Evolutionary conservation across 495 filamentous ascomycete genomes (phyloP).

Genomic region (Letharia lupina): DNA sequence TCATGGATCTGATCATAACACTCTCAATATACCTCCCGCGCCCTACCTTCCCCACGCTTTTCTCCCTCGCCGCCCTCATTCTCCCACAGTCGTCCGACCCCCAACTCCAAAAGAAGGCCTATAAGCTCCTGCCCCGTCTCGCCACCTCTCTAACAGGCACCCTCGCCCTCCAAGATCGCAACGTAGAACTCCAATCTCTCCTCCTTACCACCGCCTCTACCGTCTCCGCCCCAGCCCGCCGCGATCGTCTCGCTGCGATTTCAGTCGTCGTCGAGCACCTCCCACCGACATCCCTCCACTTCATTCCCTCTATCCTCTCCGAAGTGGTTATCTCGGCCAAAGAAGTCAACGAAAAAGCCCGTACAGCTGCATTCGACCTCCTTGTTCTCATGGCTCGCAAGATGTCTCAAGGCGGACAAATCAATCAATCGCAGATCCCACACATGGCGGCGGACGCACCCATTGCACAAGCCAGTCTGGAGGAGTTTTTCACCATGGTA

Average conservation of each 20-base stretch:
- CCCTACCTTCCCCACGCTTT: conserved; percentile 69
- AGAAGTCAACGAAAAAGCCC: conserved; percentile 90
- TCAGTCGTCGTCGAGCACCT: conserved; percentile 67
- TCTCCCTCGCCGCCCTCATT: conserved; percentile 71
- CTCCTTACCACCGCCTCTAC: conserved; percentile 70
- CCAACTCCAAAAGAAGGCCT: conserved; percentile 98
- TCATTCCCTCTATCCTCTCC: conserved; percentile 82
- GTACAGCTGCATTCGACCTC: conserved; percentile 81
- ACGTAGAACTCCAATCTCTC: conserved; percentile 65
- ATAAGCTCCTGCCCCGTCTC: conserved; percentile 89
- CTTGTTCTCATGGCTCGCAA: conserved; percentile 80
- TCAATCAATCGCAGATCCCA: conserved; percentile 75
- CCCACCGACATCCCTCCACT: conserved; percentile 68
- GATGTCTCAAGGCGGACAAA: conserved; percentile 63
- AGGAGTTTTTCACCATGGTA: conserved; percentile 98
- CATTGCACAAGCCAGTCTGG: conserved; percentile 65
- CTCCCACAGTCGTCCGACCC: conserved; percentile 65
- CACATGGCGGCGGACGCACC: conserved; percentile 76
- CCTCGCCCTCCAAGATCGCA: conserved; percentile 61
- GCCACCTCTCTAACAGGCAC: conserved; percentile 67
- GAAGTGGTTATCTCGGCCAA: conserved; percentile 94
- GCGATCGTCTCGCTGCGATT: conserved; percentile 78
- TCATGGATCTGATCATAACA: conserved; percentile 93
- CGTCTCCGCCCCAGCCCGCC: conserved; percentile 70
- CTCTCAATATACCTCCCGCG: conserved; percentile 88